Conservation (phyloP, 768 basidiomycete species). For the Exsudoporus frostii region DNA sequence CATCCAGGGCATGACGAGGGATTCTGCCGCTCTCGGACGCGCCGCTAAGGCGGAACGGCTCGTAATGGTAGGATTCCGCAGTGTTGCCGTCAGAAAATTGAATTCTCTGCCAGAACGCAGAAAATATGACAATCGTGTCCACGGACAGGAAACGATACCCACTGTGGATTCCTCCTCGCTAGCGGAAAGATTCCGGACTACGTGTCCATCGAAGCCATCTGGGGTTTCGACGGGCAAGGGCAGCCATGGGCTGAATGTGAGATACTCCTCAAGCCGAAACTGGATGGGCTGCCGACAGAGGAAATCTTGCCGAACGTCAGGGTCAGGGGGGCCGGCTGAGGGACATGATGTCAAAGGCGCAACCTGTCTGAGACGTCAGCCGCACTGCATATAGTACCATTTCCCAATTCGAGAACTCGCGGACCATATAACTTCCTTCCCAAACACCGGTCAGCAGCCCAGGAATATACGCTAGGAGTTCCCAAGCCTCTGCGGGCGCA, state of each 20-base stretch:
- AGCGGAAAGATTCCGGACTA: constrained; percentile 18
- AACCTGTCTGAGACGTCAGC: constrained; percentile 25
- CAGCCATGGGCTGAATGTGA: constrained; percentile 39
- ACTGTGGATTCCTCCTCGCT: constrained; percentile 26
- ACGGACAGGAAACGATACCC: constrained; percentile 9
- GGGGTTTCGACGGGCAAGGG: constrained; percentile 30
- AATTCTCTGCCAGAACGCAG: constrained; percentile 15
- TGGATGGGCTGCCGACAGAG: constrained; percentile 48
- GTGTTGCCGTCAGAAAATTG: constrained; percentile 29
- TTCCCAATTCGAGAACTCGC: constrained; percentile 21
- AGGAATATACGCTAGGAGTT: constrained; percentile 35
- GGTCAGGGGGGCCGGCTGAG: constrained; percentile 7
- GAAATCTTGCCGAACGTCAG: constrained; percentile 31
- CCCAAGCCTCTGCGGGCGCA: constrained; percentile 19
- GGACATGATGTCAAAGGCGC: constrained; percentile 23
- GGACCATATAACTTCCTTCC: constrained; percentile 61
- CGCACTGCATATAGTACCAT: not conserved
- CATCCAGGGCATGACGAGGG: constrained; percentile 32
- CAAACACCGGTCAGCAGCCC: constrained; percentile 54
- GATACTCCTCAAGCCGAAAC: constrained; percentile 44
- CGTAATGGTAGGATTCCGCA: constrained; percentile 27
- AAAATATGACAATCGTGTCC: constrained; percentile 22
- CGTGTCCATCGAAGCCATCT: constrained; percentile 21
- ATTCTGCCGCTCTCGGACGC: constrained; percentile 26
- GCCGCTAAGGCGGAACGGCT: constrained; percentile 31